These are phyloP conservation scores for Erodium maritimum DNA, from an alignment of 345 rosid species.

Conservation along the genomic window DNA sequence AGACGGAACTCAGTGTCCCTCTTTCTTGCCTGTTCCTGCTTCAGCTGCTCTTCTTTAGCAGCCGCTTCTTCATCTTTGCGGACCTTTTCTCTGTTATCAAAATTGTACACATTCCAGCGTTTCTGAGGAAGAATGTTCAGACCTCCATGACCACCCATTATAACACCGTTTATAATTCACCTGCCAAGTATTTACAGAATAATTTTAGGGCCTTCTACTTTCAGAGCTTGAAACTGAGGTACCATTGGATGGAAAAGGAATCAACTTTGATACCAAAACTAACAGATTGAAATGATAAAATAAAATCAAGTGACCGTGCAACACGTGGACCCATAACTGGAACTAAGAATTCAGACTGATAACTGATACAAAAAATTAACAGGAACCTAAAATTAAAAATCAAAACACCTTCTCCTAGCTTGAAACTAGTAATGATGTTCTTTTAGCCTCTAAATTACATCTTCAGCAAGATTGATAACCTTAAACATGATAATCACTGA, in stretches of 20 bases:
- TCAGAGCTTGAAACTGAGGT: not conserved
- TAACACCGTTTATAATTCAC: not conserved
- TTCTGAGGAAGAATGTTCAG: slow-evolving; percentile 90
- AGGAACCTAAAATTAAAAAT: too few species aligned
- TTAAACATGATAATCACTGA: too few species aligned
- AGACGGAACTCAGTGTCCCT: slow-evolving; percentile 78
- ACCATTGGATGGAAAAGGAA: not conserved
- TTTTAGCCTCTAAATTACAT: not conserved
- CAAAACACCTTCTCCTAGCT: not conserved
- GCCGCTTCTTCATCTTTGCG: slow-evolving; percentile 78
- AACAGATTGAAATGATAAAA: not conserved
- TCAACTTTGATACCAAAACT: not conserved
- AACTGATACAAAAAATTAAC: not conserved
- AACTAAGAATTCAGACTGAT: too few species aligned
- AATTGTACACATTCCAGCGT: slow-evolving; percentile 87
- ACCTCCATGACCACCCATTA: slow-evolving; percentile 96
- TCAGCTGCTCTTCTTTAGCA: slow-evolving; percentile 72
- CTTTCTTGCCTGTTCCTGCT: slow-evolving; percentile 63
- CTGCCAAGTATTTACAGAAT: not conserved
- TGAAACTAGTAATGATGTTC: not conserved
- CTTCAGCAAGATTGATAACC: not conserved
- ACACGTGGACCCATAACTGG: not conserved
- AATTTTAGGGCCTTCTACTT: not conserved
- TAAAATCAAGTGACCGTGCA: not conserved
- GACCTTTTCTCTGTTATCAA: slow-evolving; percentile 78